Conservation (phyloP, 2,329 filamentous ascomycete species). For the Xylaria sp. region DNA sequence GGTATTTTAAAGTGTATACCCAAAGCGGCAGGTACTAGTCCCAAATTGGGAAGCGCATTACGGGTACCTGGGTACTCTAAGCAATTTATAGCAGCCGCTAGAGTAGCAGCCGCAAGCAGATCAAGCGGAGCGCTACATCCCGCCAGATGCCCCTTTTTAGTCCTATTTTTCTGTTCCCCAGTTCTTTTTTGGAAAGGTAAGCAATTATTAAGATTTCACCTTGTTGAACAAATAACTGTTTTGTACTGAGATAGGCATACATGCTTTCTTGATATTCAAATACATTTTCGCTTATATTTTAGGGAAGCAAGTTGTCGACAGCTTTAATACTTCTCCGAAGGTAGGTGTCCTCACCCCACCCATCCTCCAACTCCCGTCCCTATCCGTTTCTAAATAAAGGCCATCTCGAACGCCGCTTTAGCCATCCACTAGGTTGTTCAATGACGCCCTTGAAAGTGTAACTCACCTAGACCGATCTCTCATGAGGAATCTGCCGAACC, state of each 20-base stretch:
- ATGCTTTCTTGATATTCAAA: neutral
- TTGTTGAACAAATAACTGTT: too few species aligned
- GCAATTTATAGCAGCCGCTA: conserved; percentile 20
- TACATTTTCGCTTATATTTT: neutral
- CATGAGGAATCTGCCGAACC: neutral
- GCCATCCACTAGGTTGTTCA: neutral
- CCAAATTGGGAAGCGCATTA: conserved; percentile 6
- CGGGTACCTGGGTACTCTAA: neutral
- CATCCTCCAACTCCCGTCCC: neutral
- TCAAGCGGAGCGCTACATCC: conserved; percentile 32
- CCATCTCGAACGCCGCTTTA: conserved; percentile 1
- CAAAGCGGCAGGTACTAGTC: conserved; percentile 17
- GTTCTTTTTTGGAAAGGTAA: neutral
- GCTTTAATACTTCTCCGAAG: neutral
- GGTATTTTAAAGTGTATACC: neutral
- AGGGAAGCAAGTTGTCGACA: neutral
- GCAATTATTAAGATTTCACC: neutral
- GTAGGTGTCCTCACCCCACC: neutral
- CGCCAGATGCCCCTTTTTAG: conserved; percentile 34
- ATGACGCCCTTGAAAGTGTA: neutral
- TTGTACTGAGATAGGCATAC: neutral
- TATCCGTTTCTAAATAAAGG: neutral
- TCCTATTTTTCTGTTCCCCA: conserved; percentile 4
- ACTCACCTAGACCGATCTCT: neutral
- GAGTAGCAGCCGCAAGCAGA: conserved; percentile 21